Evolutionary conservation across 2,329 filamentous ascomycete genomes (phyloP), one percentile per base, ranked within the genome.

Genomic region (Aspergillus sergii): DNA sequence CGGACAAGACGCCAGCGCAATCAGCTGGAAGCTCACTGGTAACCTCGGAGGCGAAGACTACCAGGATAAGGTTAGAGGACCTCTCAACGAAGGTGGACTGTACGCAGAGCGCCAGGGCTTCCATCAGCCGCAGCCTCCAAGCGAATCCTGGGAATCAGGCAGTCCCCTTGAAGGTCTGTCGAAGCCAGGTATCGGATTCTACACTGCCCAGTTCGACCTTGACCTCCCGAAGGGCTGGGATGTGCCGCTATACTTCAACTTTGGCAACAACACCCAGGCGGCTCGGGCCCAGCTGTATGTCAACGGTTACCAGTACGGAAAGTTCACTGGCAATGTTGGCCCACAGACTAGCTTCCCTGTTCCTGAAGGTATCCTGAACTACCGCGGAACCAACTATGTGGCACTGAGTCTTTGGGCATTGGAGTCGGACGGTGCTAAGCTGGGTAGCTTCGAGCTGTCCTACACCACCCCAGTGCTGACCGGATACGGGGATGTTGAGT

Each of bases 261-360:
- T 87, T 64, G 71, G 69, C 1, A 78, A 79, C 57, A 68, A 55
- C 50, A 81, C 26, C 86, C 63, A 89, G 85, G 34, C 64, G 12
- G 74, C 79, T 66, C 82, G 90, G 21, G 86, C 82, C 1, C 84
- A 90, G 69, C 77, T 93, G 8, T 93, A 85, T 71, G 87, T 93
- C 51, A 93, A 93, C 69, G 91, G 91, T 1, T 93, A 88, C 76
- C 90, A 93, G 74, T 93, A 88, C 66, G 87, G 86, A 2, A 88
- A 89, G 72, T 89, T 85, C 65, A 76, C 78, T n/a, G 88, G 87
- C 71, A 89, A 93, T 66, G 82, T 93, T n/a, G 91, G 91, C 0
- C 91, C 91, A 1, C 91, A 94, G 78, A 87, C 83, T 0, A 81
- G 76, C 2, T 94, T 89, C 72, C 90, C 90, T 1, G 90, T 94